phyloP scores from a whole-genome alignment of 805 yeast species.

The Kregervanrija pseudodelftensis region DNA sequence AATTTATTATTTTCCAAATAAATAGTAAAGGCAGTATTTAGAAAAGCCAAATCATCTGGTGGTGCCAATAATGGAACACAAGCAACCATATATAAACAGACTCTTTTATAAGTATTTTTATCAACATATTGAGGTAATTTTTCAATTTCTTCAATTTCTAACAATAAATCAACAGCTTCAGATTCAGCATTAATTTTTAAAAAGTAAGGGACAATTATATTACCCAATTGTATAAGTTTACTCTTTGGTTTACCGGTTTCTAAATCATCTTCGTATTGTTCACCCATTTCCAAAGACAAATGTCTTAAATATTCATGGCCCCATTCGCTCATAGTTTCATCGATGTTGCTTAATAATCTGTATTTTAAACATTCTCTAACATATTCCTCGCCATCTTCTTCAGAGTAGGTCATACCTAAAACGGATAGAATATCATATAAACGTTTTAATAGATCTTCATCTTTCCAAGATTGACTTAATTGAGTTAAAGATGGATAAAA shows the following conservation, averaged over 20 bases:
- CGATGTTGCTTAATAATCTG: constrained; percentile 46
- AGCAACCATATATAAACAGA: constrained; percentile 88
- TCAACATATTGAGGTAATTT: constrained; percentile 80
- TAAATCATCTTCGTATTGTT: constrained; percentile 54
- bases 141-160: constrained; percentile 85
- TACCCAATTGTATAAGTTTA: constrained; percentile 52
- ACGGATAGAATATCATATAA: constrained; percentile 90
- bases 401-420: constrained; percentile 89
- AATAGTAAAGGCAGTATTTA: constrained; percentile 82
- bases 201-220: constrained; percentile 81
- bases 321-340: constrained; percentile 72
- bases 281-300: constrained; percentile 91
- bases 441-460: constrained; percentile 31
- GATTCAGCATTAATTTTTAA: constrained; percentile 95
- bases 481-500: constrained; percentile 64
- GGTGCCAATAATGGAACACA: constrained; percentile 97
- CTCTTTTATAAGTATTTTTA: constrained; percentile 75
- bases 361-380: constrained; percentile 73
- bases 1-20: constrained; percentile 72
- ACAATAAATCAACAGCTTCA: constrained; percentile 89
- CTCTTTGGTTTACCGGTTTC: constrained; percentile 24
- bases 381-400: constrained; percentile 43
- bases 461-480: constrained; percentile 62
- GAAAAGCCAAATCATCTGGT: constrained; percentile 81
- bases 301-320: constrained; percentile 98